These are phyloP conservation scores for Tephrocybe sp. DNA, from an alignment of 768 basidiomycete species.

Conservation along the genomic window DNA sequence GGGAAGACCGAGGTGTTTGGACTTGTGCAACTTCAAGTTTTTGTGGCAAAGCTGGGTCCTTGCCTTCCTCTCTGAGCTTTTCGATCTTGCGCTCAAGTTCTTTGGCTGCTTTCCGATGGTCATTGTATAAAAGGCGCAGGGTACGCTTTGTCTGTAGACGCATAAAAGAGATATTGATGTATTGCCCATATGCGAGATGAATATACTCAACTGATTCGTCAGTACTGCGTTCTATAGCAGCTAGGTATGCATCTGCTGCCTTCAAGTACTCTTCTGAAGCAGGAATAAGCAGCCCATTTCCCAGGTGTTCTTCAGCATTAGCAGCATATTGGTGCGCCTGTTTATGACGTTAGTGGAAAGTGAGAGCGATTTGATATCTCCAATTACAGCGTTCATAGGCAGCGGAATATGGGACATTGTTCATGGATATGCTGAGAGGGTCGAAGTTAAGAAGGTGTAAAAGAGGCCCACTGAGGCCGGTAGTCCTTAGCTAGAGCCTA, in stretches of 20 bases:
- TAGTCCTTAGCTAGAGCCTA: neutral
- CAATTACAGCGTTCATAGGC: conserved; percentile 52
- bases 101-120: conserved; percentile 69
- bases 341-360: conserved; percentile 8
- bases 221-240: conserved; percentile 69
- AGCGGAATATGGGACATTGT: conserved; percentile 34
- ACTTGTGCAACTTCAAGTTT: conserved; percentile 39
- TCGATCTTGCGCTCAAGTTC: conserved; percentile 73
- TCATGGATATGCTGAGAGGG: conserved; percentile 3
- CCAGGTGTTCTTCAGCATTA: conserved; percentile 72
- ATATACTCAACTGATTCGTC: conserved; percentile 64
- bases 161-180: conserved; percentile 4
- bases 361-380: neutral
- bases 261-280: conserved; percentile 75
- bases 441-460: neutral
- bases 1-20: conserved; percentile 26
- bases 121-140: conserved; percentile 70
- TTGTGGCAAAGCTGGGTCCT: conserved; percentile 75
- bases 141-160: conserved; percentile 72
- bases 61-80: conserved; percentile 72
- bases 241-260: conserved; percentile 74
- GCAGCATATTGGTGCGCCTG: conserved; percentile 85
- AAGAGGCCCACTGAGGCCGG: neutral
- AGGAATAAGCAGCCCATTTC: conserved; percentile 66
- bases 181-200: neutral